These are phyloP conservation scores for Paecilomyces niveus DNA, from an alignment of 2,329 filamentous ascomycete genomes.

Conservation along the genomic window DNA sequence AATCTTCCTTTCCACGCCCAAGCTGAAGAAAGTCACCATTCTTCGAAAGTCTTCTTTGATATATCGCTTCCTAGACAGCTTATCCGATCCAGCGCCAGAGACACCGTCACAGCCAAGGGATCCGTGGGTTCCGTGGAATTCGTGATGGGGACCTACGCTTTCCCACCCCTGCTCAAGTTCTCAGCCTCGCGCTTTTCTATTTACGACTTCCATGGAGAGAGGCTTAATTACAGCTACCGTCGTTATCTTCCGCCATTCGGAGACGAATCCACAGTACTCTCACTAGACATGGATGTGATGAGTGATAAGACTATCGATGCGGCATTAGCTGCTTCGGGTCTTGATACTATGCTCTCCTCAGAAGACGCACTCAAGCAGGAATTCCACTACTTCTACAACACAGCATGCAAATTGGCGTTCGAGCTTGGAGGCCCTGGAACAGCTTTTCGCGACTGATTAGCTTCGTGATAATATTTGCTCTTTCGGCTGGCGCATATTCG, in stretches of 20 bases:
- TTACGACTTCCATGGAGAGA: slow-evolving; percentile 25
- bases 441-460: neutral
- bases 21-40: slow-evolving; percentile 2
- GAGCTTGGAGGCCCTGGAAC: slow-evolving; percentile 17
- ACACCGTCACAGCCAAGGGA: neutral
- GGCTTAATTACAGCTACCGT: slow-evolving; percentile 23
- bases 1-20: slow-evolving; percentile 8
- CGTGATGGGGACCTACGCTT: slow-evolving; percentile 25
- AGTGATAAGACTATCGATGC: slow-evolving; percentile 1
- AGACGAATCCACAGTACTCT: slow-evolving; percentile 21
- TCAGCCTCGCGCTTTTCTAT: slow-evolving; percentile 18
- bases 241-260: slow-evolving; percentile 26
- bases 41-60: slow-evolving; percentile 22
- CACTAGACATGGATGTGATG: slow-evolving; percentile 20
- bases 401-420: slow-evolving; percentile 33
- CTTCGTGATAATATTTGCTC: neutral
- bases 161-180: slow-evolving; percentile 24
- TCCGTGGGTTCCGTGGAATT: slow-evolving; percentile 1
- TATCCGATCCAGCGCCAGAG: slow-evolving; percentile 2
- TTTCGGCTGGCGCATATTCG: neutral
- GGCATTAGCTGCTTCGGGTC: neutral
- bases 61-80: slow-evolving; percentile 21
- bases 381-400: slow-evolving; percentile 30
- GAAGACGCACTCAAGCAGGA: slow-evolving; percentile 12
- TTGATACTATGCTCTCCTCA: neutral